Percentiles rank a stretch among this genome's conserved stretches.
These are phyloP conservation scores for Pleurotus giganteus DNA, from an alignment of 768 basidiomycete species.

Conservation along the genomic window DNA sequence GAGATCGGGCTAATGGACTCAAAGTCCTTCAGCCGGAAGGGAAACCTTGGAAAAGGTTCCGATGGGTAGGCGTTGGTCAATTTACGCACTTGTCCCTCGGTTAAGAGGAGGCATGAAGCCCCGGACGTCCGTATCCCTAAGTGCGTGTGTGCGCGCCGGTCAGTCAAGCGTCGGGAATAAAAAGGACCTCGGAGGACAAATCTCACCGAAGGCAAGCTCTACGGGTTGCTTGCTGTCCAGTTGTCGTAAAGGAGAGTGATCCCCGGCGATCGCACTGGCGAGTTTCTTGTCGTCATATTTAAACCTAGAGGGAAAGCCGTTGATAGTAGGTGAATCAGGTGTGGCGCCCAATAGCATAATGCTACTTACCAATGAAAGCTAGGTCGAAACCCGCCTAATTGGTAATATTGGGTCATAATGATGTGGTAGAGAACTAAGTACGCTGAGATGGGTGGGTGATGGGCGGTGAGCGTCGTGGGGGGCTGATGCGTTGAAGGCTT, in stretches of 20 bases:
- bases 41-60: neutral
- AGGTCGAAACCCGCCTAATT: neutral
- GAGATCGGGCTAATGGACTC: conserved; percentile 6
- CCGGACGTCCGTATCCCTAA: conserved; percentile 3
- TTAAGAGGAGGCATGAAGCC: conserved; percentile 2
- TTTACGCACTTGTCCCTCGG: neutral
- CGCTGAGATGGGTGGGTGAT: neutral
- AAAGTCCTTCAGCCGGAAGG: neutral
- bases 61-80: neutral
- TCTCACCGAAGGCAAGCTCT: neutral
- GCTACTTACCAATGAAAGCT: neutral
- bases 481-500: too few relatives aligned
- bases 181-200: neutral
- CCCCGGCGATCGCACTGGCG: neutral
- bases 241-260: neutral
- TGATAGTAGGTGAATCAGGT: neutral
- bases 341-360: neutral
- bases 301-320: neutral
- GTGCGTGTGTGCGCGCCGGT: neutral
- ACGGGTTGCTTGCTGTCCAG: neutral
- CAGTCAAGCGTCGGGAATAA: neutral
- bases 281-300: neutral
- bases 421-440: neutral
- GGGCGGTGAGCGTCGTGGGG: neutral
- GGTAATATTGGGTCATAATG: neutral